Evolutionary conservation across 352 stramenopile genomes (phyloP), one percentile per base, ranked within the genome.

Genomic region (Pythium diclinum): DNA sequence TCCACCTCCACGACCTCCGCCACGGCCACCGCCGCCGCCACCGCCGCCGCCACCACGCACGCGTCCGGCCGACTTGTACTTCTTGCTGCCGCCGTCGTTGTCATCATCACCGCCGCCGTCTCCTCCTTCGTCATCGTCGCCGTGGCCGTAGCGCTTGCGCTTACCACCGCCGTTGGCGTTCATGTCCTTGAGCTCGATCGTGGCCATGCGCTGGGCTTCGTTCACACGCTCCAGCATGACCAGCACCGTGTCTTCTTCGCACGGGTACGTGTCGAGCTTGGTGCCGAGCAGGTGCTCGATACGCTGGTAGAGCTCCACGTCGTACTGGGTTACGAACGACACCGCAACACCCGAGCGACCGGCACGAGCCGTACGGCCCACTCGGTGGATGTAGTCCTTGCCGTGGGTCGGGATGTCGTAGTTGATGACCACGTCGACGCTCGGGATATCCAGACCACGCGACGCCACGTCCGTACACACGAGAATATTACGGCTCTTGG

Each of bases 311-410:
- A 99, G 78, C 83, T 99, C 97, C 1, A 99, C 93, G 76, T 99
- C 97, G 78, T 99, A 96, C 81, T 99, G 97, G 47, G 98, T 99
- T 3, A 99, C 97, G 69, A 99, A 97, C 17, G 95, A 98, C 63
- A 99, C 89, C 0, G 97, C 92, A 17, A 91, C 85, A 42, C 98
- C 98, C 16, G 92, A 91, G 49, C 92, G 78, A 44, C 98, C 98
- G 36, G 97, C 97, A 72, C 98, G 85, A 6, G 97, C 98, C 6
- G 98, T 99, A 58, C 98, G 88, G 19, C 98, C 98, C 2, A 99
- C 97, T 34, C 98, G 85, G 73, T 99, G 97, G 68, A 99, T 98
- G 77, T 99, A 99, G 76, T 99, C 96, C 74, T 99, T 99, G 25
- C 94, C 96, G 75, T 99, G 92, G 25, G 85, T 97, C 9, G 98